Evolutionary conservation across 345 rosid genomes (phyloP), one percentile per base, ranked within the genome.

Genomic region (Pseudoturritis turrita): DNA sequence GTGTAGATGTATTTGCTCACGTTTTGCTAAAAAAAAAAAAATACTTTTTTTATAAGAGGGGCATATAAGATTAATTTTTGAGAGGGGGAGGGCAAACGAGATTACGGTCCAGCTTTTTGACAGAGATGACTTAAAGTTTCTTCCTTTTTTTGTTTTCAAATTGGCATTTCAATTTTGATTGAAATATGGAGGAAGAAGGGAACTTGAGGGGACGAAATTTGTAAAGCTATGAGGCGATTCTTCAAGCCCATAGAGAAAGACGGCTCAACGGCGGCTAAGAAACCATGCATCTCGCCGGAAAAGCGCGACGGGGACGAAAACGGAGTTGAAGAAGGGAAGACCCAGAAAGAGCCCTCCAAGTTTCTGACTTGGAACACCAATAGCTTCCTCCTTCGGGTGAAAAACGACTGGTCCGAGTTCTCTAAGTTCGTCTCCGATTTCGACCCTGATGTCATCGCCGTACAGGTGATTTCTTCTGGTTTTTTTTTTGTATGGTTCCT

Each of bases 311-410:
- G 62, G 39, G 76, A 65, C 29, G 14, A 21, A 67, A 54, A 36
- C 31, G 57, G 52, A 15, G 57, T 14, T 21, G 69, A 28, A 43
- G 70, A 60, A 60, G 69, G 51, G 29, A 78, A 60, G 60, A 66
- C 33, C 25, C 83, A 45, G 71, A 84, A 66, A 39, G 91, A 89
- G 72, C 96, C 96, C 5, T 64, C 82, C 41, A 94, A 87, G 87
- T 91, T 94, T 70, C 0, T 94, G 15, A 88, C 96, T 0, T 91
- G 99, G 99, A 94, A 94, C 59, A 96, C 97, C 9, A 91, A 94
- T 58, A 91, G 99, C 82, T 84, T 94, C 26, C 93, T 94, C 72
- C 91, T 89, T 75, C 97, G 97, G 3, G 99, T 78, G 72, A 94
- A 91, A 79, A 89, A 79, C 81, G 78, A 94, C 82, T 89, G 96